A percentile compares a stretch with the other conserved stretches of the same genome.
Conservation (phyloP, 2,329 filamentous ascomycete genomes). For the Leptographium radiaticola region DNA sequence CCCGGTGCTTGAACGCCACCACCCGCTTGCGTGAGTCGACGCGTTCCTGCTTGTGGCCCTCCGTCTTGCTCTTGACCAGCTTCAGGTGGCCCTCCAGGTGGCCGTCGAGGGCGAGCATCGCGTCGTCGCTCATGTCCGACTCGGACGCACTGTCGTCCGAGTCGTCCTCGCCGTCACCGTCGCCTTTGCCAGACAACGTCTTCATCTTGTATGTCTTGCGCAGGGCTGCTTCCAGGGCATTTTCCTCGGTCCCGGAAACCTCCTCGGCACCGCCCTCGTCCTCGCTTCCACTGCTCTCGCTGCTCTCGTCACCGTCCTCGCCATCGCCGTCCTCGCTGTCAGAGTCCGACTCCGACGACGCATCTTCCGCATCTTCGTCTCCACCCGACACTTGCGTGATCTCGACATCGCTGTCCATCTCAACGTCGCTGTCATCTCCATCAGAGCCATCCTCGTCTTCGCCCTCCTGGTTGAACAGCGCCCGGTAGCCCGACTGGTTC, state of each 20-base stretch:
- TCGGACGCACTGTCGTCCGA: slow-evolving; percentile 41
- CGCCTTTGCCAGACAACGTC: slow-evolving; percentile 46
- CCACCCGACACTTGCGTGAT: slow-evolving; percentile 31
- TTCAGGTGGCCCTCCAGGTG: slow-evolving; percentile 79
- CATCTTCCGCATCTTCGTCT: slow-evolving; percentile 17
- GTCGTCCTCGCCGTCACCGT: slow-evolving; percentile 44
- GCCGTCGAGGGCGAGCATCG: slow-evolving; percentile 82
- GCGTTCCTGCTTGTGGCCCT: slow-evolving; percentile 67
- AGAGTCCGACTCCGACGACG: slow-evolving; percentile 23
- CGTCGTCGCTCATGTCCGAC: slow-evolving; percentile 85
- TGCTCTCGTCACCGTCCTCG: slow-evolving; percentile 17
- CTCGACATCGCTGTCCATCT: slow-evolving; percentile 26
- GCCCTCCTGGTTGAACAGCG: slow-evolving; percentile 58
- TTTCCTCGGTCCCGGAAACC: slow-evolving; percentile 33
- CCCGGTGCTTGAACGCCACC: slow-evolving; percentile 87
- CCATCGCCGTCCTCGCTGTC: slow-evolving; percentile 15
- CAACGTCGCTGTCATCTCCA: slow-evolving; percentile 25
- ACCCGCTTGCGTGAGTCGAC: slow-evolving; percentile 82
- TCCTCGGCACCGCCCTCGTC: neutral
- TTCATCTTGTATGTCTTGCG: slow-evolving; percentile 43
- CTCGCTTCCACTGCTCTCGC: slow-evolving; percentile 28
- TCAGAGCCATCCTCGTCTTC: slow-evolving; percentile 34
- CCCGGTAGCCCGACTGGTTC: slow-evolving; percentile 68
- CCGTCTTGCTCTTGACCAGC: slow-evolving; percentile 49
- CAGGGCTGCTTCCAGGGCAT: slow-evolving; percentile 55